Conservation (phyloP, 1,284 basidiomycete species). For the Sporisorium scitamineum region DNA sequence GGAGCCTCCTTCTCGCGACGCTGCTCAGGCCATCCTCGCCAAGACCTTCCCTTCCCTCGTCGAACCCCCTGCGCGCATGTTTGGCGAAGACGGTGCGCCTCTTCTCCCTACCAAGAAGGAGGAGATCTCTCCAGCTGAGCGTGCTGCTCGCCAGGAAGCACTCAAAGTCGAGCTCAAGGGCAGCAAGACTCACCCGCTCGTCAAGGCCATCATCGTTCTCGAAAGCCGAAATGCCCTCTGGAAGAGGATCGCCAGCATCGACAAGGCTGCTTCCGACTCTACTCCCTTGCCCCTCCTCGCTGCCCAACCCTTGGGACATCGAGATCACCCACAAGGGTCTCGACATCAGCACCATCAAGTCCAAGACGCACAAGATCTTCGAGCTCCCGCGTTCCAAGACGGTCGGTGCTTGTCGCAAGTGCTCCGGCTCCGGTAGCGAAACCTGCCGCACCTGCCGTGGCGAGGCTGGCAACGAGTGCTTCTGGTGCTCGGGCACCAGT, state of each 20-base stretch:
- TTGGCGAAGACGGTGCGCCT: slow-evolving; percentile 46
- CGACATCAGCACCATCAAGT: slow-evolving; percentile 44
- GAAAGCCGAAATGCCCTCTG: slow-evolving; percentile 46
- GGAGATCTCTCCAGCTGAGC: slow-evolving; percentile 47
- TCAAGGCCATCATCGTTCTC: slow-evolving; percentile 54
- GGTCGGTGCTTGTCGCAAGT: slow-evolving; percentile 43
- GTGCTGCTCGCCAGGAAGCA: slow-evolving; percentile 43
- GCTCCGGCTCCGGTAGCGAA: slow-evolving; percentile 45
- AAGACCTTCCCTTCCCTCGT: slow-evolving; percentile 40
- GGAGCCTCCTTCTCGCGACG: slow-evolving; percentile 18
- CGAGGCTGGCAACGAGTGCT: slow-evolving; percentile 55
- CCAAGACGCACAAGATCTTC: slow-evolving; percentile 56
- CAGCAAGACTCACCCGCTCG: slow-evolving; percentile 46
- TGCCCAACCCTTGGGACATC: slow-evolving; percentile 54
- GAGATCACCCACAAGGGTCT: slow-evolving; percentile 50
- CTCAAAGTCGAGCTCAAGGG: slow-evolving; percentile 47
- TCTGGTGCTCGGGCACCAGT: slow-evolving; percentile 57
- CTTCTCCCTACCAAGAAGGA: slow-evolving; percentile 55
- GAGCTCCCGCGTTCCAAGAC: slow-evolving; percentile 46
- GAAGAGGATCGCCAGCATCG: slow-evolving; percentile 43
- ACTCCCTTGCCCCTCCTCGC: slow-evolving; percentile 32
- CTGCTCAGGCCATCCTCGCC: slow-evolving; percentile 29
- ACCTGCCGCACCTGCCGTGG: slow-evolving; percentile 50
- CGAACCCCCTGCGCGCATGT: slow-evolving; percentile 52
- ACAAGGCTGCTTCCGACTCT: slow-evolving; percentile 16